Base-by-base conservation (phyloP, 805 yeast species). In the Suhomyces tanzawaensis region DNA sequence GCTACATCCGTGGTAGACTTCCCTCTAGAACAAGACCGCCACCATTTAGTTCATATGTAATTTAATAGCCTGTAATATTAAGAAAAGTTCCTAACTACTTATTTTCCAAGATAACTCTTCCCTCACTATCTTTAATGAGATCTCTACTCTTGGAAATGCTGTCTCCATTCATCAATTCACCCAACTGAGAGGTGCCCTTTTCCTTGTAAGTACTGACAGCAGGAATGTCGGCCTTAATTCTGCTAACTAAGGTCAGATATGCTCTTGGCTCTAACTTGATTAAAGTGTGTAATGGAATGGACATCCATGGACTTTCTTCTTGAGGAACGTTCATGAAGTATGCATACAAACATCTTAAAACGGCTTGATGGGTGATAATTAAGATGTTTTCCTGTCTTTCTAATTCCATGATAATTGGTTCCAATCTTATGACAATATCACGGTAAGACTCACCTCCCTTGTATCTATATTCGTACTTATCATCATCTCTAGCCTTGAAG, bases 251-350 rank as follows among this genome's bases (percentile, higher is more conserved):
- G 0, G 99, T 90, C 34, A 82, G 82, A 55, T 87, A 90, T 0
- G 99, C 96, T 40, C 95, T 74, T n/a, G 97, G 96, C 59, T 93
- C 98, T 46, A 93, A 70, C 57, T 88, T 85, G 53, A 93, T 93
- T 58, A 93, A 68, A 0, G 99, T 93, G 58, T 93, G 99, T 52
- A 93, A 69, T 4, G 99, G 99, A 42, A 93, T 95, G 27, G 95
- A 87, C 96, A 93, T 89, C 99, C 99, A 93, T 4, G 99, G 99
- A 41, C 90, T 79, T 60, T 88, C 91, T 52, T 91, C 96, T 60
- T 91, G 98, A 4, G 97, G 96, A 14, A 93, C 95, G 58, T 93
- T 91, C 98, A 93, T 93, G 58, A 90, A 93, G 62, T 93, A 93
- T 6, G 99, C 98, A 62, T 93, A 93, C 36, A 93, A 82, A 58